Evolutionary conservation across 2,329 filamentous ascomycete genomes (phyloP), one percentile per base, ranked within the genome.

Genomic region (Waltergamsia citrina): DNA sequence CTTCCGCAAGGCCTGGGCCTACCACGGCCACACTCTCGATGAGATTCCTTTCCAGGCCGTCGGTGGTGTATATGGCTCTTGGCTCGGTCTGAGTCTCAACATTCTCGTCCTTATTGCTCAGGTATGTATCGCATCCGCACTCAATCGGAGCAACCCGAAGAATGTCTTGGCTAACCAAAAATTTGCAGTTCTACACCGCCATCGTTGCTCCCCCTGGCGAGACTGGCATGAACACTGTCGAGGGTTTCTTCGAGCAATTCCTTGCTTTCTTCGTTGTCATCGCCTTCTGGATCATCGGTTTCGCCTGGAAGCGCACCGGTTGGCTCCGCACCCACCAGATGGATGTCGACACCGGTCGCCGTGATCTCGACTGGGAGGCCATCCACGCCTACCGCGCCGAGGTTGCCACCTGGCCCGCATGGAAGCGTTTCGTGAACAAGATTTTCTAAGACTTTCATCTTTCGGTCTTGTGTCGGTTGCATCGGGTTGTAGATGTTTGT

Each of bases 31-130:
- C 53, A 67, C 62, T 9, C 51, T 81, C 7, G 74, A 80, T 33
- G 78, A 83, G 54, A 67, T 85, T n/a, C 73, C 78, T 2, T 85
- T 78, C 62, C 54, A 57, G 32, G 72, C 76, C 10, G 60, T 68
- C 36, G 66, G 69, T 34, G 81, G 80, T 43, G 61, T 81, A 10
- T 62, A 59, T 14, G 81, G 81, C 32, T 81, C 76, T 3, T 82
- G 63, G 51, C 34, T 82, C 20, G 79, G 80, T 23, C 62, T 83
- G 7, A 35, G 50, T 39, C 64, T 84, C 33, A 72, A 72, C 46
- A 41, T 66, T 22, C 43, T 80, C 29, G 68, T 72, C 16, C 52
- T 77, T 35, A 53, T 72, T 18, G 74, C 74, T 30, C 67, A 69
- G 54, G 61, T 67, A 56, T 45, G 61, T 21, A 7, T 15, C 15